phyloP scores from a whole-genome alignment of 2,329 filamentous ascomycete species.

The Raffaelea albimanens region DNA sequence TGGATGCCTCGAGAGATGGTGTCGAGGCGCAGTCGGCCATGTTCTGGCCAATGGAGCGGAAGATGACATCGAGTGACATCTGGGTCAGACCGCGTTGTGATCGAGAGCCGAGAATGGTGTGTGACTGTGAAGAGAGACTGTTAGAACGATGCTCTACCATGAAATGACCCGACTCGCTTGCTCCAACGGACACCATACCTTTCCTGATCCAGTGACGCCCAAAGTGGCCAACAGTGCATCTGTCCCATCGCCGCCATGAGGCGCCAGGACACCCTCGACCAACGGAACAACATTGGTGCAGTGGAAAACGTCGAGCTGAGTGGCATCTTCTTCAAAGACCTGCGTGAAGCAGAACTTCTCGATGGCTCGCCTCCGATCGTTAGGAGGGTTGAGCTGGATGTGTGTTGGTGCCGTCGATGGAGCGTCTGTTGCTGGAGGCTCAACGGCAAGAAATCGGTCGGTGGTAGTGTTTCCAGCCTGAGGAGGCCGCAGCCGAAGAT shows the following conservation, averaged over 20 bases:
- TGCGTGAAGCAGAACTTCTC: constrained; percentile 92
- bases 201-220: constrained; percentile 91
- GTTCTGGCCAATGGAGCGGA: constrained; percentile 65
- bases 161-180: too few species aligned
- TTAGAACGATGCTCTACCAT: too few species aligned
- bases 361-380: constrained; percentile 76
- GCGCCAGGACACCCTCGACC: constrained; percentile 71
- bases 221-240: constrained; percentile 87
- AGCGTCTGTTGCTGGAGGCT: constrained; percentile 34
- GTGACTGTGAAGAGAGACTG: constrained; percentile 51
- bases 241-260: constrained; percentile 64
- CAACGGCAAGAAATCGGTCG: constrained; percentile 73
- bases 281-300: constrained; percentile 66
- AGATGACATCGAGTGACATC: constrained; percentile 81
- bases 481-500: constrained; percentile 71
- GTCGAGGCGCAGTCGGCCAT: constrained; percentile 54
- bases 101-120: constrained; percentile 87
- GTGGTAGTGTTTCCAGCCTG: constrained; percentile 30
- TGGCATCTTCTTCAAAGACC: constrained; percentile 80
- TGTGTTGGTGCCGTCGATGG: constrained; percentile 45
- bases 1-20: constrained; percentile 58
- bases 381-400: constrained; percentile 70
- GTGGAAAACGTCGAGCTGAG: constrained; percentile 79
- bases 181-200: constrained; percentile 43
- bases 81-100: constrained; percentile 84